Base-by-base conservation (phyloP, 345 rosid species). In the Eucalyptus marginata region DNA sequence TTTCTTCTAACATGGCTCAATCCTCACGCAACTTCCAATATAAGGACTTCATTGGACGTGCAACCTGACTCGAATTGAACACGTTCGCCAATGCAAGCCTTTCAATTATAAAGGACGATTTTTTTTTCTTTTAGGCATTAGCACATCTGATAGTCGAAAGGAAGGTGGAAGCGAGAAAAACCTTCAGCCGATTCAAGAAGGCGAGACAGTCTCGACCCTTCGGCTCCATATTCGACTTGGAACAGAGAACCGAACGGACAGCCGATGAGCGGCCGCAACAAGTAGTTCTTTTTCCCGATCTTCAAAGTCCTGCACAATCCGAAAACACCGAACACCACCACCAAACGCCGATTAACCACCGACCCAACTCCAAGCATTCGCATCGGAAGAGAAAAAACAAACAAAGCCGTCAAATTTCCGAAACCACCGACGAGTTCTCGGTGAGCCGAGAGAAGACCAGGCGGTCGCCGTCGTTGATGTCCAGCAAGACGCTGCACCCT, bases 401-500 rank as follows among this genome's bases (percentile, higher is more conserved):
- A 24, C 13, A 86, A 24, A 22, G 33, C 10, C 40, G 17, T 24
- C 7, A 46, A 79, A 86, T 83, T 46, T 58, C 83, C 12, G 71
- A 85, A 47, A n/a, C 52, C 52, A 92, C 97, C 91, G 88, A 97
- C 99, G 98, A 93, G 93, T 93, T 96, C 86, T 96, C 85, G 1
- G 99, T 94, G 90, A 97, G 96, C 85, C 99, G 96, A 68, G 98
- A 96, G 87, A 98, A 98, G 89, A 98, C 98, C 86, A 98, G 92
- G 79, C 99, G 98, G 89, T 97, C 99, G 50, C 99, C 99, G n/a
- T 98, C 97, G 89, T 98, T 98, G 88, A 98, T 91, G 90, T 97
- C 99, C 62, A 98, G 99, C 95, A 98, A 90, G 13, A 95, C 99
- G 79, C 97, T 97, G 95, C 97, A 95, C 89, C 97, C 98, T 93